phyloP scores from a whole-genome alignment of 176 grass and related monocot genomes.

The Echinochloa phyllopogon region DNA sequence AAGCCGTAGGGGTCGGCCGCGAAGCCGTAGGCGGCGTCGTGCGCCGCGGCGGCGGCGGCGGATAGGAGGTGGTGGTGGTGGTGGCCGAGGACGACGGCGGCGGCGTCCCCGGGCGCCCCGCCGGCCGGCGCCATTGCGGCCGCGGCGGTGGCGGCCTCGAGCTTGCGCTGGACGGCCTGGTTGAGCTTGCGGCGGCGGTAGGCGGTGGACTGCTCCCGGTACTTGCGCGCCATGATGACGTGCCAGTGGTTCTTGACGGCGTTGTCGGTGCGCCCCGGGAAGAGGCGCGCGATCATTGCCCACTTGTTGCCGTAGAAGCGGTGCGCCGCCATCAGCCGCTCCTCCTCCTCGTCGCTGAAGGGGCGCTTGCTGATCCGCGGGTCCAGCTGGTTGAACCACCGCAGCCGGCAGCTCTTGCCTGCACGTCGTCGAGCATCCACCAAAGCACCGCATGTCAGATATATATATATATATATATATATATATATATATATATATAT shows the following conservation, averaged over 20 bases:
- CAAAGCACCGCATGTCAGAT: not conserved
- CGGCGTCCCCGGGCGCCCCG: not conserved
- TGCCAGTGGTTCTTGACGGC: conserved; percentile 99
- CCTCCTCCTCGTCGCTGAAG: conserved; percentile 89
- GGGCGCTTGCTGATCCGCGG: conserved; percentile 78
- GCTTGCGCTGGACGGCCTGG: conserved; percentile 62
- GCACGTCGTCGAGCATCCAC: not conserved
- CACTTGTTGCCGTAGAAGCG: conserved; percentile 92
- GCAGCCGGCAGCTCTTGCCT: conserved; percentile 96
- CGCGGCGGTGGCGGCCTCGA: conserved; percentile 41
- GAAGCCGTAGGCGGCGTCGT: conserved; percentile 31
- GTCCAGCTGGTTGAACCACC: conserved; percentile 98
- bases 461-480: no score
- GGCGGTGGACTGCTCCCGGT: conserved; percentile 75
- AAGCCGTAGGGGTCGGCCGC: conserved; percentile 35
- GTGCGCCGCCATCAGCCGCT: conserved; percentile 85
- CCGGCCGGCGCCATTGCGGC: conserved; percentile 24
- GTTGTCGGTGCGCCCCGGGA: conserved; percentile 94
- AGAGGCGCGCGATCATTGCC: conserved; percentile 89
- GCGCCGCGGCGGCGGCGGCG: conserved; percentile 29
- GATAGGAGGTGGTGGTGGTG: not conserved
- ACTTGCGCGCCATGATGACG: conserved; percentile 96
- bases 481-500: no score
- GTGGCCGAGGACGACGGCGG: not conserved
- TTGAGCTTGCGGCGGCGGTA: conserved; percentile 88